Conservation (phyloP, 2,329 filamentous ascomycete species). For the Aspergillus sp. region DNA sequence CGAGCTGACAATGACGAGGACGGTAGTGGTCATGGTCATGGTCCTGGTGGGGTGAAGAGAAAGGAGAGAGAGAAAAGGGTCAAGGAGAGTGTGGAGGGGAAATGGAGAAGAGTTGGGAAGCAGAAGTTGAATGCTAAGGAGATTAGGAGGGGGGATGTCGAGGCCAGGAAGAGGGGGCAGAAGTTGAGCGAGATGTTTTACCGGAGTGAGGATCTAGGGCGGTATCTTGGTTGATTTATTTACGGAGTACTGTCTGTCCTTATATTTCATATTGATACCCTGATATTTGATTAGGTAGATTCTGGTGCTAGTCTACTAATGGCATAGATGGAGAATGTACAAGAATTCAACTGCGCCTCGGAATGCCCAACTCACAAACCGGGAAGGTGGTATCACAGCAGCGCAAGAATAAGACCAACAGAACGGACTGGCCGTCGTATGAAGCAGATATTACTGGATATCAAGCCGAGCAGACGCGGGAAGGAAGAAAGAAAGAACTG, state of each 20-base stretch:
- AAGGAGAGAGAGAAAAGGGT: constrained; percentile 20
- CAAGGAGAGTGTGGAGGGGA: not conserved
- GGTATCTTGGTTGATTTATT: constrained; percentile 51
- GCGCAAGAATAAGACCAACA: constrained; percentile 15
- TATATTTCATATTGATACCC: not conserved
- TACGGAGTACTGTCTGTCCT: not conserved
- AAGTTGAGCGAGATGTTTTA: constrained; percentile 65
- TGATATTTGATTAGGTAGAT: constrained; percentile 1
- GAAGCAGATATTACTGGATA: too few relatives aligned
- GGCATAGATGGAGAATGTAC: not conserved
- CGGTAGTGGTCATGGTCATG: constrained; percentile 20
- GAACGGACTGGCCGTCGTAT: not conserved
- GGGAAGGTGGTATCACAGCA: constrained; percentile 30
- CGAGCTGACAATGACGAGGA: constrained; percentile 23
- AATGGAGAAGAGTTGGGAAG: constrained; percentile 30
- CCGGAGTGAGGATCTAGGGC: constrained; percentile 64
- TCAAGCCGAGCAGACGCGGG: too few relatives aligned
- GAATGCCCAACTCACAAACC: constrained; percentile 12
- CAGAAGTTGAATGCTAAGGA: constrained; percentile 61
- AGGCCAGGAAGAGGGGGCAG: constrained; percentile 56
- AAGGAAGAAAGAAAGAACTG: not conserved
- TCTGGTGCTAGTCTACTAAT: not conserved
- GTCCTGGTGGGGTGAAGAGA: constrained; percentile 10
- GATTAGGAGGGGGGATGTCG: constrained; percentile 52
- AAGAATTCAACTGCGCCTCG: constrained; percentile 5